Evolutionary conservation across 2,329 filamentous ascomycete genomes (phyloP).

Genomic region (Blastomyces silverae): DNA sequence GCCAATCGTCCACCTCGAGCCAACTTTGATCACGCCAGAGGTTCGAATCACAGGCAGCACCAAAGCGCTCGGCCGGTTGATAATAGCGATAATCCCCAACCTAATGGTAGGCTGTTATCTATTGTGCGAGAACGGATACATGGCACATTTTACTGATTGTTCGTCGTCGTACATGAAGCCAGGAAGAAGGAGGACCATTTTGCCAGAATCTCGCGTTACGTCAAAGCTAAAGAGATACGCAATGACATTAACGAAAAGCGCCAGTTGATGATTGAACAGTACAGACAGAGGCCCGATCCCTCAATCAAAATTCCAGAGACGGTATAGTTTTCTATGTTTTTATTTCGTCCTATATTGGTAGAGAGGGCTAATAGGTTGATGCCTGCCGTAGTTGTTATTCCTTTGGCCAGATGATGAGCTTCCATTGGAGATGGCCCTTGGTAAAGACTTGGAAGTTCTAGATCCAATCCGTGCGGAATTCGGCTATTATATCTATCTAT

Average conservation of each 20-base stretch:
- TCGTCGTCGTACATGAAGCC: neutral
- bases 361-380: neutral
- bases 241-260: constrained; percentile 25
- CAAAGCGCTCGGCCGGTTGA: neutral
- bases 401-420: constrained; percentile 43
- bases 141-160: neutral
- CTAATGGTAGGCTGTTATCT: neutral
- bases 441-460: constrained; percentile 39
- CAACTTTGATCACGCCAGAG: neutral
- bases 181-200: constrained; percentile 25
- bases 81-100: neutral
- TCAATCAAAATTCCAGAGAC: constrained; percentile 25
- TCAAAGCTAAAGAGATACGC: constrained; percentile 25
- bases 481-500: constrained; percentile 39
- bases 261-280: constrained; percentile 24
- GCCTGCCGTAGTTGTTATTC: constrained; percentile 33
- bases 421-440: constrained; percentile 37
- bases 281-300: constrained; percentile 26
- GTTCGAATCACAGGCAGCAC: neutral
- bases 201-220: constrained; percentile 26
- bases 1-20: neutral
- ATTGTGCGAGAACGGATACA: neutral
- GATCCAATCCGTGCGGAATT: constrained; percentile 40
- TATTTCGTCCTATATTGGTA: constrained; percentile 2
- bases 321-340: constrained; percentile 21